Evolutionary conservation across 2,329 filamentous ascomycete genomes (phyloP).

Genomic region (Trichophaea hybrida): DNA sequence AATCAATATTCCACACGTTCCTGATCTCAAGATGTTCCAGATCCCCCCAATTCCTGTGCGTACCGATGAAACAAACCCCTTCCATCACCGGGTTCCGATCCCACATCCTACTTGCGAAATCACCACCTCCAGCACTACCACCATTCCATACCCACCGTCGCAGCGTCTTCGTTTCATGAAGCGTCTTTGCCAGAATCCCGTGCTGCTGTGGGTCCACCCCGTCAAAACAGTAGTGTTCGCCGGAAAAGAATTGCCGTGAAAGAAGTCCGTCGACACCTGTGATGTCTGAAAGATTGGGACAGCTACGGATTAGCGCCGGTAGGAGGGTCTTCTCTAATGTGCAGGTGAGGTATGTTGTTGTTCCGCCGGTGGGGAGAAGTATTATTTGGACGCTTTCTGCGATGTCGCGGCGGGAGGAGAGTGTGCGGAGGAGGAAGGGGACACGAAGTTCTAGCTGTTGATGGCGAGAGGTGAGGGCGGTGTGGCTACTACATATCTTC

Average conservation of each 20-base stretch:
- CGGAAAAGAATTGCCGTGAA: constrained; percentile 20
- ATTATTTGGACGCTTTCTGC: constrained; percentile 11
- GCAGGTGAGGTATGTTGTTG: constrained; percentile 19
- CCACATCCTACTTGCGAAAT: constrained; percentile 18
- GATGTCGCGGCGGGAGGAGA: constrained; percentile 10
- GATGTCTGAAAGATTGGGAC: constrained; percentile 14
- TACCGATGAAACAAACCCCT: constrained; percentile 12
- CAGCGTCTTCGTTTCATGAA: constrained; percentile 15
- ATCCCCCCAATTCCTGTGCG: constrained; percentile 16
- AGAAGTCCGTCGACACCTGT: constrained; percentile 15
- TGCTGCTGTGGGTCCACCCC: constrained; percentile 17
- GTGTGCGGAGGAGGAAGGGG: constrained; percentile 18
- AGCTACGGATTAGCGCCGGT: constrained; percentile 11
- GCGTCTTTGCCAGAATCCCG: constrained; percentile 18
- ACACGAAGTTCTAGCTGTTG: constrained; percentile 17
- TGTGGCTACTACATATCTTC: constrained; percentile 14
- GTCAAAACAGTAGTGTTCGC: constrained; percentile 19
- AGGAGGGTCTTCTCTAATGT: constrained; percentile 16
- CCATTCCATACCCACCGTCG: constrained; percentile 14
- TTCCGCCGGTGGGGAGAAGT: constrained; percentile 12
- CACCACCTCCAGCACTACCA: constrained; percentile 12
- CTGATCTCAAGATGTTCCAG: constrained; percentile 18
- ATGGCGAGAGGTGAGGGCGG: constrained; percentile 16
- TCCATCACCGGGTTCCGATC: constrained; percentile 18
- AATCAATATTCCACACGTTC: constrained; percentile 14